phyloP scores from a whole-genome alignment of 2,329 filamentous ascomycete genomes.

The Proliferodiscus dingleyae region DNA sequence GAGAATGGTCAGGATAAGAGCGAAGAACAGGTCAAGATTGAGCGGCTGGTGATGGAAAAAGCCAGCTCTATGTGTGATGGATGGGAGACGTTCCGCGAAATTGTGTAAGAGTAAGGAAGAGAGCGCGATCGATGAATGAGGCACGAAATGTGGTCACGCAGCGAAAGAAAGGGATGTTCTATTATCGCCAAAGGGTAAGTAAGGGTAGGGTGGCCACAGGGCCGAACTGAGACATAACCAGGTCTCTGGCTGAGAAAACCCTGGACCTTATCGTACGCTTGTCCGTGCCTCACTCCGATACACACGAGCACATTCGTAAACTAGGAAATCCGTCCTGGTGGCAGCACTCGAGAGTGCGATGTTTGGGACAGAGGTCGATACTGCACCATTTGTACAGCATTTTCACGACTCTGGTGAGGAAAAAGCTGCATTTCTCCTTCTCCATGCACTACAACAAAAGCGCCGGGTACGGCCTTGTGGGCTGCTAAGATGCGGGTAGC shows the following conservation, averaged over 20 bases:
- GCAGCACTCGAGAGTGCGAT: no score
- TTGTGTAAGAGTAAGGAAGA: conserved; percentile 2
- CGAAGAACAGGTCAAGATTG: neutral
- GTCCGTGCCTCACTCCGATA: conserved; percentile 21
- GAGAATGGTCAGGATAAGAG: conserved; percentile 5
- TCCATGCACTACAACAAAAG: no score
- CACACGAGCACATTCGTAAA: conserved; percentile 5
- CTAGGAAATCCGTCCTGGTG: no score
- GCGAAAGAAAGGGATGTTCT: conserved; percentile 10
- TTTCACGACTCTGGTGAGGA: no score
- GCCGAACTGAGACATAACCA: conserved; percentile 19
- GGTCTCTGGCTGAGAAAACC: conserved; percentile 14
- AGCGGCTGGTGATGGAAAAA: conserved; percentile 1
- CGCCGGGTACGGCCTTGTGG: no score
- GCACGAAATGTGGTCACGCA: conserved; percentile 19
- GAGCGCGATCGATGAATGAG: neutral
- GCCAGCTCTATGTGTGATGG: no score
- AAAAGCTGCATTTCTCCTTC: no score
- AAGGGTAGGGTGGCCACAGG: no score
- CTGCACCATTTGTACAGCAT: no score
- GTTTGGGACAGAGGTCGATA: no score
- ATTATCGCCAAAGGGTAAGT: conserved; percentile 16
- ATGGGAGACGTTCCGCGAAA: conserved; percentile 7
- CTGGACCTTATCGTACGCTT: conserved; percentile 13
- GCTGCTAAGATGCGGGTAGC: no score